Conservation (phyloP, 257 asterid species). For the Prunella vulgaris region DNA sequence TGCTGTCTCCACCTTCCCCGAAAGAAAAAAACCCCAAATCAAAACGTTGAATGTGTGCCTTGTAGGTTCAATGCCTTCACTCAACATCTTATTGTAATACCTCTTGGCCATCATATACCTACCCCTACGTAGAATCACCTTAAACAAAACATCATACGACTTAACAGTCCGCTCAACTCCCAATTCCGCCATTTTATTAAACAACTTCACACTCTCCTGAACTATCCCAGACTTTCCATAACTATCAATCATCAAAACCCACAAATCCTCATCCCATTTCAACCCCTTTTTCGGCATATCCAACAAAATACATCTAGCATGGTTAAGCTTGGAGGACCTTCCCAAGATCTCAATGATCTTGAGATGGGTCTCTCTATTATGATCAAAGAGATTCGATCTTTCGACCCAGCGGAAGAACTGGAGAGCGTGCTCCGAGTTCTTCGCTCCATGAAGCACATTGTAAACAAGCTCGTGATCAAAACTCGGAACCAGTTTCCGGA, state of each 20-base stretch:
- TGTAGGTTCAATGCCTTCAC: slow-evolving; percentile 74
- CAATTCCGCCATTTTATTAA: slow-evolving; percentile 71
- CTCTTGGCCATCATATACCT: slow-evolving; percentile 86
- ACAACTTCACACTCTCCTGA: slow-evolving; percentile 91
- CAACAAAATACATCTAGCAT: slow-evolving; percentile 76
- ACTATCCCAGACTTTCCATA: slow-evolving; percentile 85
- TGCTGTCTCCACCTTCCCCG: slow-evolving; percentile 57
- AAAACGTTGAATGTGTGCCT: slow-evolving; percentile 63
- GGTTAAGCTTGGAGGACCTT: slow-evolving; percentile 68
- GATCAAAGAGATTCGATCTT: slow-evolving; percentile 59
- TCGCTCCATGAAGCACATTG: slow-evolving; percentile 69
- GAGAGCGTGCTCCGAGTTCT: slow-evolving; percentile 76
- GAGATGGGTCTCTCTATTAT: slow-evolving; percentile 57
- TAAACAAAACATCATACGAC: slow-evolving; percentile 63
- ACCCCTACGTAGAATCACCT: slow-evolving; percentile 75
- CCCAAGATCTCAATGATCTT: slow-evolving; percentile 81
- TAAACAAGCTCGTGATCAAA: slow-evolving; percentile 76
- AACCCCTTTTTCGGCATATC: slow-evolving; percentile 84
- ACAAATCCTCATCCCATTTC: slow-evolving; percentile 91
- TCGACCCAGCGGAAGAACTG: slow-evolving; percentile 97
- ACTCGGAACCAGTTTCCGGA: slow-evolving; percentile 58
- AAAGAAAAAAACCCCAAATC: slow-evolving; percentile 88
- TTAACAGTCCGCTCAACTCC: slow-evolving; percentile 64
- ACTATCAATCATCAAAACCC: slow-evolving; percentile 74
- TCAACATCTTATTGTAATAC: slow-evolving; percentile 77